Evolutionary conservation across 2,329 filamentous ascomycete genomes (phyloP).

Genomic region (Hypoxylon sp.): DNA sequence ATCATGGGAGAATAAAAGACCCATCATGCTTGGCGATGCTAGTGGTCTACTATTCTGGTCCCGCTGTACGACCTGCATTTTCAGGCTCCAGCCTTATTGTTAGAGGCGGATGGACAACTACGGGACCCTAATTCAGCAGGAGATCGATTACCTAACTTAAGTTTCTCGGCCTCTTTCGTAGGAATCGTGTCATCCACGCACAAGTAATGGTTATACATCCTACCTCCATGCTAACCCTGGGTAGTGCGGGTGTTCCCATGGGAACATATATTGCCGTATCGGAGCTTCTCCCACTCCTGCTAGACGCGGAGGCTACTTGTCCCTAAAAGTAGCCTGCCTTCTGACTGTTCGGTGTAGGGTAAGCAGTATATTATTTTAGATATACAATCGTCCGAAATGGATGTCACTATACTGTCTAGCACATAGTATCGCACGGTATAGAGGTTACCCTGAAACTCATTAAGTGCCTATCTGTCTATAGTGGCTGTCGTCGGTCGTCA

Average conservation of each 20-base stretch:
- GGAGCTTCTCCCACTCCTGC: constrained; percentile 24
- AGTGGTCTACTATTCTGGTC: constrained; percentile 37
- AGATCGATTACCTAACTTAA: constrained; percentile 21
- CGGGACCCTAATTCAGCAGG: constrained; percentile 38
- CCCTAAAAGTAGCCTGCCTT: constrained; percentile 27
- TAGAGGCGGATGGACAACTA: constrained; percentile 30
- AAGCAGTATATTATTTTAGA: constrained; percentile 26
- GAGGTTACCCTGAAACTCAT: constrained; percentile 9
- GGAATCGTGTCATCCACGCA: constrained; percentile 12
- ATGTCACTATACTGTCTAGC: neutral
- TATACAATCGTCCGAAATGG: constrained; percentile 14
- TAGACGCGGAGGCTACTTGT: constrained; percentile 17
- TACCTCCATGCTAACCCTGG: constrained; percentile 24
- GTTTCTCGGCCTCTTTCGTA: constrained; percentile 21
- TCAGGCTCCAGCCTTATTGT: constrained; percentile 41
- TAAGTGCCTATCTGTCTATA: constrained; percentile 38
- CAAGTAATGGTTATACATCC: constrained; percentile 15
- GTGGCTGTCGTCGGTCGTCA: constrained; percentile 20
- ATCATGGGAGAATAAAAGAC: constrained; percentile 43
- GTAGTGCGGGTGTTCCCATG: constrained; percentile 26
- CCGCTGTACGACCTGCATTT: constrained; percentile 33
- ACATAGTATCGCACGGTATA: constrained; percentile 13
- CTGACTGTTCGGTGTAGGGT: constrained; percentile 23
- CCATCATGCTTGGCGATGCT: constrained; percentile 41
- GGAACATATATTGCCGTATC: constrained; percentile 39